Conservation (phyloP, 805 yeast genomes). For the Pichia rugopelliculosa region DNA sequence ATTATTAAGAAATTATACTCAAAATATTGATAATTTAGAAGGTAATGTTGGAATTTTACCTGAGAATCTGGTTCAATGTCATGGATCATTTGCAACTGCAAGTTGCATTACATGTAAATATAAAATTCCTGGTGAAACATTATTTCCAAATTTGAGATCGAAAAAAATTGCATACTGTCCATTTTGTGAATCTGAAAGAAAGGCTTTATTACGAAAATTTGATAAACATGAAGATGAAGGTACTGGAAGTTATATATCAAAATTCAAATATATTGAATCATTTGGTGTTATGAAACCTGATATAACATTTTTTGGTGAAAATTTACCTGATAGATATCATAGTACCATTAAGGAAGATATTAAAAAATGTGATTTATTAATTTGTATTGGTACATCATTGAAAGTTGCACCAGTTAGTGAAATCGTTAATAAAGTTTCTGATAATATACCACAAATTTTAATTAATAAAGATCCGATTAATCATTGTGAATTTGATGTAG, state of each 20-base stretch:
- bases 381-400: conserved; percentile 85
- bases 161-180: conserved; percentile 69
- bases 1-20: conserved; percentile 78
- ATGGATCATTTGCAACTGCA: conserved; percentile 87
- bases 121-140: conserved; percentile 55
- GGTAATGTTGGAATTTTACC: conserved; percentile 64
- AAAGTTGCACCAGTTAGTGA: conserved; percentile 91
- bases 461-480: conserved; percentile 70
- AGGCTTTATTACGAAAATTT: conserved; percentile 18
- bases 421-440: conserved; percentile 66
- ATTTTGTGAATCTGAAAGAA: conserved; percentile 44
- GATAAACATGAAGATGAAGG: conserved; percentile 29
- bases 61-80: conserved; percentile 77
- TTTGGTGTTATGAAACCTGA: conserved; percentile 88
- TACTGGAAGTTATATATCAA: conserved; percentile 17
- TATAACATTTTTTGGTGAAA: conserved; percentile 87
- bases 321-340: conserved; percentile 65
- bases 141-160: conserved; percentile 52
- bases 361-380: conserved; percentile 61
- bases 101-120: conserved; percentile 73
- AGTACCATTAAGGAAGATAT: conserved; percentile 52
- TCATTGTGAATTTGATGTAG: conserved; percentile 74
- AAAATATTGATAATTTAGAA: conserved; percentile 84
- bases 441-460: conserved; percentile 73
- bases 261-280: conserved; percentile 35